Base-by-base conservation (phyloP, 2,329 filamentous ascomycete species). In the Cordyceps cateniannulata region DNA sequence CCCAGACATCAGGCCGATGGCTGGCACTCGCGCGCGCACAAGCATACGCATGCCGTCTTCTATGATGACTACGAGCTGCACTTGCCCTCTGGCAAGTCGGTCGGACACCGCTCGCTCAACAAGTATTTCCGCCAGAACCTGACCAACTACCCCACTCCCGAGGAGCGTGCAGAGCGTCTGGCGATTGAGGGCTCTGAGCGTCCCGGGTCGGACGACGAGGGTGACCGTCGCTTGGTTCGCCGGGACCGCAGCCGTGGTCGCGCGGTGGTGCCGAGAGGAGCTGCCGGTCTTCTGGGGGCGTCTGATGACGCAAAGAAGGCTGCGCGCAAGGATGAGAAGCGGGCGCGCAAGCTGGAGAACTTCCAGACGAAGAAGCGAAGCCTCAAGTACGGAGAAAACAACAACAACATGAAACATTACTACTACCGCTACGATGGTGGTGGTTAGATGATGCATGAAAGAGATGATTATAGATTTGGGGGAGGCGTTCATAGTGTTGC, bases 111-210 rank as follows among this genome's bases (percentile, higher is more conserved):
- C 52, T 95, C 91, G 8, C 77, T 96, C 59, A 88, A 90, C 70
- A 87, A 84, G 66, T 98, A 98, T 76, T 99, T 87, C 78, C 87
- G 91, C 62, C 95, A 99, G 77, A 98, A 98, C 75, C 80, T 99
- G 48, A 86, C 89, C 74, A 90, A 85, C 73, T 88, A 96, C 72
- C 92, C 92, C 2, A 87, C 89, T 2, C 77, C 86, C 0, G 88
- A 89, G 62, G 92, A 96, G 75, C 87, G 90, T 59, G 81, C 84
- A 61, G 82, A 87, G 66, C 86, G 85, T 67, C 79, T 87, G 62
- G 81, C 85, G 5, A 83, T 90, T 62, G 82, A 87, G 63, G 72
- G 65, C 4, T 69, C 71, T 9, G 62, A 63, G 32, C 60, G 54
- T 8, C 49, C 65, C 9, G 63, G 66, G 14, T 76, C 75, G 40